Base-by-base conservation (phyloP, 371 early-diverging fungal species). In the Mucor lusitanicus region DNA sequence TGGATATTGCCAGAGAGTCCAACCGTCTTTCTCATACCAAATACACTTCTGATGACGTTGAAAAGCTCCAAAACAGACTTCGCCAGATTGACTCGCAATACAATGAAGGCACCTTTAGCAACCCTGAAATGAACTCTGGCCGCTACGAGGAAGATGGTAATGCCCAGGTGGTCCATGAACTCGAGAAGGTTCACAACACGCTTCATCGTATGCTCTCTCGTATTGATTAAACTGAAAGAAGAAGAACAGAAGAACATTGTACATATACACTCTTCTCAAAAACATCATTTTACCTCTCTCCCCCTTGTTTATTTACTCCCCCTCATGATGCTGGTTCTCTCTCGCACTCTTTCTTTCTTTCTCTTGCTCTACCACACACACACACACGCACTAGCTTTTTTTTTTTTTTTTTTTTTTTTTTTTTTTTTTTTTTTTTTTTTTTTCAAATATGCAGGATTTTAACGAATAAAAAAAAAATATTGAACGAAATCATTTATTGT, bases 121-220 rank as follows among this genome's bases (percentile, higher is more conserved):
- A 30, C 17, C 68, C 61, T 53, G 64, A 46, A 55, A 72, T 33
- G 17, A 68, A 59, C 39, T 46, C 61, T n/a, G 74, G 74, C 37
- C 73, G 68, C 28, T 82, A 82, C 58, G 82, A 82, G 61, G 69
- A 74, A 33, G 71, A 74, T 40, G 82, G 82, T 27, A 74, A 73
- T 54, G 78, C 80, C 39, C 78, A 79, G 54, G 75, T 82, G 15
- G 63, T 72, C 6, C 59, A 74, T 53, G 81, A 74, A 37, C 57
- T 79, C 11, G 73, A 74, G 67, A 72, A 67, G 50, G 67, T 79
- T 21, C 80, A 79, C 30, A 63, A 61, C 3, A 79, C 69, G 15
- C 67, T 79, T 13, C 69, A 67, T 37, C 39, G 56, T 19, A 72
- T 79, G 77, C 70, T 76, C 8, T 46, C 67, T 50, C 76, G 76